Base-by-base conservation (phyloP, 208 protist genomes). In the Acanthamoeba triangularis region DNA sequence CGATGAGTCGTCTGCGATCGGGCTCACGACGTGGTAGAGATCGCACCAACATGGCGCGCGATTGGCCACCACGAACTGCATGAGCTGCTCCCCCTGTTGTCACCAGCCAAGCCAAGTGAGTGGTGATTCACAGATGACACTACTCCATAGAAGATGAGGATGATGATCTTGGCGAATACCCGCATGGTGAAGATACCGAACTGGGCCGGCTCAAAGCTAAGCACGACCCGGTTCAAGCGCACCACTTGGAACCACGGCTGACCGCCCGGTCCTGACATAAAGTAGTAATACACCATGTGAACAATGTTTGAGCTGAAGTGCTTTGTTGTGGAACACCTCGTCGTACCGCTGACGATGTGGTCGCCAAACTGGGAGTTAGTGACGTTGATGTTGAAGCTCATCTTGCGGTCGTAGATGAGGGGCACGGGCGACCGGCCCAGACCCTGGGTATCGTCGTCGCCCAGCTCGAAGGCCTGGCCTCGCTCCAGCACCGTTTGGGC, bases 221-320 rank as follows among this genome's bases (percentile, higher is more conserved):
- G 3, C 20, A 69, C 4, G 61, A 8, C 4, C 61, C 61, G 20
- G n/a, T 69, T 69, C 61, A 69, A 10, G 25, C 61, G 20, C 20
- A 69, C 61, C 61, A 69, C 61, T n/a, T 69, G 61, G 25, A 69
- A 69, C 61, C 61, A 69, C 61, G 61, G 61, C 61, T 69, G 61
- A 11, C 61, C 61, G 61, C 61, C n/a, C 61, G 61, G 61, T 2
- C 61, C 61, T 69, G n/a, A 69, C 4, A 30, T 11, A 23, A 10
- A 23, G n/a, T n/a, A n/a, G n/a, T n/a, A n/a, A n/a, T n/a, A 69
- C 61, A 47, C 5, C 44, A 47, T 47, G n/a, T n/a, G n/a, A n/a
- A n/a, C 44, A 47, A 47, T 4, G 0, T 47, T 2, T 13, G 44
- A 3, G 44, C 44, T 47, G 2, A 47, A 11, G 44, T 47, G 44